Base-by-base conservation (phyloP, 2,329 filamentous ascomycete genomes). In the Arthrobotrys entomopaga region DNA sequence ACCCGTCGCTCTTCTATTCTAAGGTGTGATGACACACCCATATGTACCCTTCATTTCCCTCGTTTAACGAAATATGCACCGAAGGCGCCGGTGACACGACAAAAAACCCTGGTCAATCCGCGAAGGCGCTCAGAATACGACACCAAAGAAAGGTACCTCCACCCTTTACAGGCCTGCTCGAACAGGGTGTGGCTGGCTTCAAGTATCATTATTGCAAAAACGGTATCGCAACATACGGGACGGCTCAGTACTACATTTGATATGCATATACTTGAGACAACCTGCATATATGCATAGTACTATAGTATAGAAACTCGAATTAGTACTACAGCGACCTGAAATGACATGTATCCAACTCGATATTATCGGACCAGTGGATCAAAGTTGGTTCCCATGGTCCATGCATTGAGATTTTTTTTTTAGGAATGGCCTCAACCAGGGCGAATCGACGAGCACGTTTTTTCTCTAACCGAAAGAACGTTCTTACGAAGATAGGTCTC, bases 171-270 rank as follows among this genome's bases (percentile, higher is more conserved):
- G 67, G 67, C 65, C 40, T 69, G 56, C 10, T 54, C 42, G 46
- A 40, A 72, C 60, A 72, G 67, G 67, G 69, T 73, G 60, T 72
- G 61, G 61, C 69, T 61, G 61, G 61, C 69, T 61, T 65, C 46
- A 64, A 42, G 53, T 66, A 54, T 66, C 52, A 22, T 57, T 42
- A 42, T 53, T 56, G 49, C 59, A 64, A 56, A 65, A 34, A 48
- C 67, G 16, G 54, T 65, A 65, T 59, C 63, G 53, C 49, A 72
- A 58, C 46, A 56, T 72, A 59, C 59, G 67, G 59, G 60, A 72
- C 54, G 58, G 66, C 58, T 59, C 59, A 64, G 65, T 49, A 46
- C 29, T 69, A 56, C 65, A 69, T 60, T 34, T 59, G 66, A 63
- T 64, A 64, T 71, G 66, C 66, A 71, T 64, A 59, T 38, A 61